Evolutionary conservation across 257 asterid genomes (phyloP).

Genomic region (Paraleonurus japonicus): DNA sequence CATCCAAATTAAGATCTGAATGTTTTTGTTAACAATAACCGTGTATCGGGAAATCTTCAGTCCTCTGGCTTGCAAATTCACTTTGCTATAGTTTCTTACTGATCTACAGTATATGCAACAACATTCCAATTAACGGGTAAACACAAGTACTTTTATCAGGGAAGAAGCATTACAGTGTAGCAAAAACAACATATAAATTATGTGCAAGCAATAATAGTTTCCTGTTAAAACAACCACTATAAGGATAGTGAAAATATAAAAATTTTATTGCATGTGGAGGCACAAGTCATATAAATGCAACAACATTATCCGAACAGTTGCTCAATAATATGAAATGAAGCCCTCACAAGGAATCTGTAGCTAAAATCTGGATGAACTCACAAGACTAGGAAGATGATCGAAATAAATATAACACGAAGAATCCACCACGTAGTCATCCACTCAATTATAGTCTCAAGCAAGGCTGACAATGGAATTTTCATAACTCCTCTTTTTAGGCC

Average conservation of each 20-base stretch:
- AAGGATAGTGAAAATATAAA: background rate
- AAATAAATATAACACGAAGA: background rate
- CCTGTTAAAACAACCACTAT: background rate
- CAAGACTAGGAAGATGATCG: background rate
- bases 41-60: too few species aligned
- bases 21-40: background rate
- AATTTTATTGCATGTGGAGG: background rate
- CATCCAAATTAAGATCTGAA: background rate
- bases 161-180: background rate
- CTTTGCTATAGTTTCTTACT: background rate
- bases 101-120: background rate
- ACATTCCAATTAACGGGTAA: background rate
- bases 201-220: background rate
- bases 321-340: constrained; percentile 12
- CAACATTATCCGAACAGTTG: constrained; percentile 6
- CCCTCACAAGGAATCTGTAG: background rate
- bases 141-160: background rate
- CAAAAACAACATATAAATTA: background rate
- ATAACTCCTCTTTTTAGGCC: constrained; percentile 30
- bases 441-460: constrained; percentile 14
- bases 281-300: constrained; percentile 15
- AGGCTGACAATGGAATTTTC: constrained; percentile 24
- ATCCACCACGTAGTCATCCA: constrained; percentile 4
- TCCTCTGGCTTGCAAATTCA: too few species aligned
- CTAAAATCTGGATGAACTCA: constrained; percentile 18